Conservation (phyloP, 2,329 filamentous ascomycete genomes). For the Davidsoniella virescens region DNA sequence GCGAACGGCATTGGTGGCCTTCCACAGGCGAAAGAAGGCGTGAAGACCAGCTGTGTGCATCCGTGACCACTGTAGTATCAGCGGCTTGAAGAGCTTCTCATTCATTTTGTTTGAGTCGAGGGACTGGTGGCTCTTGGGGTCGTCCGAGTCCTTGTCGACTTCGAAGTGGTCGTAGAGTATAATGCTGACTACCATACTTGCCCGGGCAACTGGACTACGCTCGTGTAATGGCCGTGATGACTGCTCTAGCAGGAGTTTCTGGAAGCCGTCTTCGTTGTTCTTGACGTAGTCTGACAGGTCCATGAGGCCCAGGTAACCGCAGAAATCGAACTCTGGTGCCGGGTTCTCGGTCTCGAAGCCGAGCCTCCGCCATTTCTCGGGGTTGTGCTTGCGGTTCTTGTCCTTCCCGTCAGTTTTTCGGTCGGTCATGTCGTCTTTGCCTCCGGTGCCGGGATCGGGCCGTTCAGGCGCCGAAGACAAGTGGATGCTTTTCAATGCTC, state of each 20-base stretch:
- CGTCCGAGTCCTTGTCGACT: conserved; percentile 66
- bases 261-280: conserved; percentile 82
- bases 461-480: conserved; percentile 59
- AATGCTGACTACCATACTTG: conserved; percentile 71
- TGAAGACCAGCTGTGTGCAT: conserved; percentile 74
- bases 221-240: conserved; percentile 52
- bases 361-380: conserved; percentile 81
- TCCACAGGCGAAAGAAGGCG: conserved; percentile 86
- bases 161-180: conserved; percentile 94
- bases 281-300: conserved; percentile 86
- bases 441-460: conserved; percentile 25
- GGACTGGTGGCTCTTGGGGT: conserved; percentile 57
- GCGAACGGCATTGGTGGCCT: conserved; percentile 66
- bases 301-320: conserved; percentile 92
- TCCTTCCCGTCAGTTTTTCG: conserved; percentile 26
- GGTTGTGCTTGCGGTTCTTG: conserved; percentile 57
- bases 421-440: conserved; percentile 21
- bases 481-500: conserved; percentile 73
- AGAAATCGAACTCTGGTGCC: conserved; percentile 65
- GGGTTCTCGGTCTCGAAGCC: conserved; percentile 88
- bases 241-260: conserved; percentile 84
- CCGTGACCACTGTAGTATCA: conserved; percentile 84
- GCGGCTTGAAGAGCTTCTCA: conserved; percentile 71
- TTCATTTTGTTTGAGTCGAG: conserved; percentile 62
- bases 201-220: conserved; percentile 73